Conservation (phyloP, 495 filamentous ascomycete genomes). For the Lasiosphaeria hispida region DNA sequence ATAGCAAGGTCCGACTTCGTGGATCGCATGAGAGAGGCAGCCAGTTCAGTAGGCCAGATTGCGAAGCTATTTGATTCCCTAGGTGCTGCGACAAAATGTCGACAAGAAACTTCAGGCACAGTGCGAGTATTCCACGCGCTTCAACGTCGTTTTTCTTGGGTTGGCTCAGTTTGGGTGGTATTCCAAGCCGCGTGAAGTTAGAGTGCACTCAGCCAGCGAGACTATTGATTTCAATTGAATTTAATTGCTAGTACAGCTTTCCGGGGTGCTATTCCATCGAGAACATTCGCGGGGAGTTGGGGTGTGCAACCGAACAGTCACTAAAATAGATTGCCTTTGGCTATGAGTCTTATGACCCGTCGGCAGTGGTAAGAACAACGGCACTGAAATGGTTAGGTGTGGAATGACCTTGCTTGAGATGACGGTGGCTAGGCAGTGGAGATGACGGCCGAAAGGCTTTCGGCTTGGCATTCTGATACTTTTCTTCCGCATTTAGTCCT, state of each 20-base stretch:
- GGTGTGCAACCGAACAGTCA: neutral
- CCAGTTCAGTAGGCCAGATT: too few species aligned
- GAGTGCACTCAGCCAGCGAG: neutral
- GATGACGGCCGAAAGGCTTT: too few species aligned
- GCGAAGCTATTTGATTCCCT: too few species aligned
- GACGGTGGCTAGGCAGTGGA: too few species aligned
- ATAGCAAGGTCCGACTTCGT: neutral
- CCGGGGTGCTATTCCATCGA: neutral
- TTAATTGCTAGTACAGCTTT: neutral
- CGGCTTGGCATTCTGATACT: too few species aligned
- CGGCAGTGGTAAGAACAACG: neutral
- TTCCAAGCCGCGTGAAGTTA: neutral
- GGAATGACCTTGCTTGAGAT: neutral
- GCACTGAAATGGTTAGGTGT: too few species aligned
- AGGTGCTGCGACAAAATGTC: too few species aligned
- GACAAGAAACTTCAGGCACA: too few species aligned
- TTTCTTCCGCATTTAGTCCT: too few species aligned
- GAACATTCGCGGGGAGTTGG: neutral
- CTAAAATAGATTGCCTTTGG: conserved; percentile 11
- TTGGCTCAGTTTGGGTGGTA: neutral
- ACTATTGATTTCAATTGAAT: conserved; percentile 2
- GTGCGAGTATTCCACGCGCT: too few species aligned
- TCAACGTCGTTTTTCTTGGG: neutral
- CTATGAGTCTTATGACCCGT: neutral
- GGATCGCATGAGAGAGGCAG: neutral